phyloP scores from a whole-genome alignment of 768 basidiomycete genomes.

The Xerocomus spinulosus region DNA sequence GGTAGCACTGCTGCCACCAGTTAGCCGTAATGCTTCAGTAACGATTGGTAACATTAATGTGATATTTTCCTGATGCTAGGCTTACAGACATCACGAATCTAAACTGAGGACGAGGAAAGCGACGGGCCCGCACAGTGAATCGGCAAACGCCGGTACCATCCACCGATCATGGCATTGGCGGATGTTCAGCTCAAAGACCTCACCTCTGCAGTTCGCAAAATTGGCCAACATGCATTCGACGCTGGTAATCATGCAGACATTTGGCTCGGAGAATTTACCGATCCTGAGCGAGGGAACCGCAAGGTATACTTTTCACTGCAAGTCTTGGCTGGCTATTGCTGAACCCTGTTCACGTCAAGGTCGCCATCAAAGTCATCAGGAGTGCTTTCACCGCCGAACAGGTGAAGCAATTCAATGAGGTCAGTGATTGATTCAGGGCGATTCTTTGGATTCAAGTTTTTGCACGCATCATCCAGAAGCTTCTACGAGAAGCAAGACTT shows the following conservation, averaged over 20 bases:
- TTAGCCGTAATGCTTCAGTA: too few species aligned
- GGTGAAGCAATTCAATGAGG: slow-evolving; percentile 17
- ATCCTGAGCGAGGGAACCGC: slow-evolving; percentile 3
- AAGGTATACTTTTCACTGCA: slow-evolving; percentile 5
- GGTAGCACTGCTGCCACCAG: too few species aligned
- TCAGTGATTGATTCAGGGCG: slow-evolving; percentile 2
- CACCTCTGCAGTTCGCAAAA: slow-evolving; percentile 11
- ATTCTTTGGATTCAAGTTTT: not conserved
- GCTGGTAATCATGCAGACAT: slow-evolving; percentile 21
- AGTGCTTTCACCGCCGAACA: slow-evolving; percentile 14
- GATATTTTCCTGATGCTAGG: too few species aligned
- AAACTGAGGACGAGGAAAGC: too few species aligned
- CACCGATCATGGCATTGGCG: slow-evolving; percentile 13
- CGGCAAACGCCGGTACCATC: not conserved
- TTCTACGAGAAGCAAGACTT: slow-evolving; percentile 26
- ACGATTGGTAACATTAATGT: too few species aligned
- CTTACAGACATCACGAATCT: too few species aligned
- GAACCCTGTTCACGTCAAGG: slow-evolving; percentile 4
- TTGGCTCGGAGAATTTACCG: slow-evolving; percentile 19
- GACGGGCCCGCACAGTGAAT: too few species aligned
- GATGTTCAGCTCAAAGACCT: slow-evolving; percentile 21
- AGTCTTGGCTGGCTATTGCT: not conserved
- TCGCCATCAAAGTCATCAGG: slow-evolving; percentile 28
- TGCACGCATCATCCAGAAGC: slow-evolving; percentile 14
- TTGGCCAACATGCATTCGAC: slow-evolving; percentile 14